These are phyloP conservation scores for Eucalyptus erythrocorys DNA, from an alignment of 345 rosid genomes.

Conservation along the genomic window DNA sequence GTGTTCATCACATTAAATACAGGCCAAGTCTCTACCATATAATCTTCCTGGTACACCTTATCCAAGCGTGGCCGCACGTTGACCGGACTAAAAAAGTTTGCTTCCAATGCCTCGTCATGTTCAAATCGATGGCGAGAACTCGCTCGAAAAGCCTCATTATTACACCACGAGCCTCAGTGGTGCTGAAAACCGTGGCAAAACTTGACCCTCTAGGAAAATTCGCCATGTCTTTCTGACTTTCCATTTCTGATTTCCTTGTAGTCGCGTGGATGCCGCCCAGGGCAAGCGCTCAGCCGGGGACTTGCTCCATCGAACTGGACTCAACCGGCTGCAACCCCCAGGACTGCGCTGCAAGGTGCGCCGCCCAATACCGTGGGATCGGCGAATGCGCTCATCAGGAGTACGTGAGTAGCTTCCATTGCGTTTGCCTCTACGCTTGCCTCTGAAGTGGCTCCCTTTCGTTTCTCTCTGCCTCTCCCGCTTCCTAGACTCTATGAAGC, in stretches of 20 bases:
- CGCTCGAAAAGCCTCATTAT: background rate
- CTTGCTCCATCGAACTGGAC: background rate
- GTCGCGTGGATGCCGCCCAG: background rate
- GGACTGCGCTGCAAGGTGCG: background rate
- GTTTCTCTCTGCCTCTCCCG: background rate
- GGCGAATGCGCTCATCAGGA: background rate
- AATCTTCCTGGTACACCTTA: background rate
- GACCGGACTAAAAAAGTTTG: background rate
- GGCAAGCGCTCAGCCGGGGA: background rate
- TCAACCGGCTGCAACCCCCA: background rate
- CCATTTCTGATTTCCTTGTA: background rate
- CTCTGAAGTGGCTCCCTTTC: background rate
- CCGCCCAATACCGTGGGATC: background rate
- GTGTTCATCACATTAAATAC: background rate
- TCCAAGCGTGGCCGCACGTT: background rate
- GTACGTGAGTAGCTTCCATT: background rate
- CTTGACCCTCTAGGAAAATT: background rate
- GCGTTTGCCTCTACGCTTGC: background rate
- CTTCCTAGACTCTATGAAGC: background rate
- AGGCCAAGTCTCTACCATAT: background rate
- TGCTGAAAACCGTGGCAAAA: background rate
- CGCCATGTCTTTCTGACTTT: background rate
- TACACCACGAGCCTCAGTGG: background rate
- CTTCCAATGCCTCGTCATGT: background rate
- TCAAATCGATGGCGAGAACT: background rate